These are phyloP conservation scores for Vigna mungo DNA, from an alignment of 306 rosid genomes.

Conservation along the genomic window DNA sequence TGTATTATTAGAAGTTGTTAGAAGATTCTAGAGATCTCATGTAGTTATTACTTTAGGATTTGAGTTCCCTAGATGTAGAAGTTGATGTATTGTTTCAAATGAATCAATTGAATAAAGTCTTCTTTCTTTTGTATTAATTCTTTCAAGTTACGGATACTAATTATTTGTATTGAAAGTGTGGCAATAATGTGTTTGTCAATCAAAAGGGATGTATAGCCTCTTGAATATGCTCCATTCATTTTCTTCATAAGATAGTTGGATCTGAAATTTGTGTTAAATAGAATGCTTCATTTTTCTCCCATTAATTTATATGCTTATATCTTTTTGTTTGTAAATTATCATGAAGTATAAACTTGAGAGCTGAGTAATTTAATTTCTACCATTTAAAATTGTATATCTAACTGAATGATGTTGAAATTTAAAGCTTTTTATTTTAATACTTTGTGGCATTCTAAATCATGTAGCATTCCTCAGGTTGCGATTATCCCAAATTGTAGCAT, in stretches of 20 bases:
- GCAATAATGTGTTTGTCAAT: slow-evolving; percentile 9
- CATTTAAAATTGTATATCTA: slow-evolving; percentile 8
- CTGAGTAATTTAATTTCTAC: slow-evolving; percentile 17
- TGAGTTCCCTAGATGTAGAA: no score
- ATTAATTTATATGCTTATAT: slow-evolving; percentile 10
- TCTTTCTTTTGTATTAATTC: no score
- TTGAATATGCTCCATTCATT: slow-evolving; percentile 4
- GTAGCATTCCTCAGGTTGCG: slow-evolving; percentile 69
- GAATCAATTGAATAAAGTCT: no score
- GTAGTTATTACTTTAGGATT: no score
- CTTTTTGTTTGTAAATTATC: slow-evolving; percentile 26
- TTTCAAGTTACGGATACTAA: no score
- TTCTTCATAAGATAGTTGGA: neutral
- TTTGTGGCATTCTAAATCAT: slow-evolving; percentile 37
- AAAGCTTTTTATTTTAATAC: slow-evolving; percentile 26
- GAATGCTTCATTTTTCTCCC: neutral
- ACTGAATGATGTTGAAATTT: slow-evolving; percentile 34
- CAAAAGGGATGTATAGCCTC: neutral
- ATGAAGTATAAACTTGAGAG: neutral
- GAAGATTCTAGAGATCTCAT: no score
- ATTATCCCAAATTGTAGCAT: slow-evolving; percentile 94
- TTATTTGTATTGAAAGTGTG: neutral
- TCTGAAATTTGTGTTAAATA: neutral
- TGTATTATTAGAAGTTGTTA: no score
- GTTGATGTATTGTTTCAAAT: no score